These are phyloP conservation scores for Neolentinus lepideus DNA, from an alignment of 1,284 basidiomycete species.

Conservation along the genomic window DNA sequence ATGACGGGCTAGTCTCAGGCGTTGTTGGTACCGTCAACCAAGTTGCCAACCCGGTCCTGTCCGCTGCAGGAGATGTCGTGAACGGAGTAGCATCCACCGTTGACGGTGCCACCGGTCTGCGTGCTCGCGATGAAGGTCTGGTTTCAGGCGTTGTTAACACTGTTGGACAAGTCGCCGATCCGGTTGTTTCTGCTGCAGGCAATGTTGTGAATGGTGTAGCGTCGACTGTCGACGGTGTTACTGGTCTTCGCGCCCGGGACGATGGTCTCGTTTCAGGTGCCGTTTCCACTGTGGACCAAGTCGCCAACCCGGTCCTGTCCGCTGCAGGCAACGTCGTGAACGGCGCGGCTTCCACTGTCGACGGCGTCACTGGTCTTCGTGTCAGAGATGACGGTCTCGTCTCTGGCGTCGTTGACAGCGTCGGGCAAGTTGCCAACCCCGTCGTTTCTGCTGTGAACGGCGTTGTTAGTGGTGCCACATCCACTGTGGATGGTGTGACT, in stretches of 20 bases:
- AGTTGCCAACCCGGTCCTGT: not conserved
- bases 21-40: not conserved
- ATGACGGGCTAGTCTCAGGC: not conserved
- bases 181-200: conserved; percentile 2
- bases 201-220: not conserved
- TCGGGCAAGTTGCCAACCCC: conserved; percentile 1
- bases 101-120: too few species aligned
- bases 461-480: not conserved
- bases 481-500: not conserved
- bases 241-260: not conserved
- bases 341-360: not conserved
- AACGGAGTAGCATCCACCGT: too few species aligned
- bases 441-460: not conserved
- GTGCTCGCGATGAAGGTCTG: too few species aligned
- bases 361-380: not conserved
- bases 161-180: conserved; percentile 2
- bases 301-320: not conserved
- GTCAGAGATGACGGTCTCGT: not conserved
- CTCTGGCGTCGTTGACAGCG: not conserved
- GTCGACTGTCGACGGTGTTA: not conserved
- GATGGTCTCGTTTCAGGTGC: not conserved
- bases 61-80: too few species aligned
- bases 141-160: not conserved
- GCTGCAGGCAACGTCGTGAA: not conserved
- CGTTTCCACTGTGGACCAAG: conserved; percentile 2